A percentile compares a stretch with the other conserved stretches of the same genome.
phyloP scores from a whole-genome alignment of 176 grass and related monocot genomes.

The Zea luxurians region DNA sequence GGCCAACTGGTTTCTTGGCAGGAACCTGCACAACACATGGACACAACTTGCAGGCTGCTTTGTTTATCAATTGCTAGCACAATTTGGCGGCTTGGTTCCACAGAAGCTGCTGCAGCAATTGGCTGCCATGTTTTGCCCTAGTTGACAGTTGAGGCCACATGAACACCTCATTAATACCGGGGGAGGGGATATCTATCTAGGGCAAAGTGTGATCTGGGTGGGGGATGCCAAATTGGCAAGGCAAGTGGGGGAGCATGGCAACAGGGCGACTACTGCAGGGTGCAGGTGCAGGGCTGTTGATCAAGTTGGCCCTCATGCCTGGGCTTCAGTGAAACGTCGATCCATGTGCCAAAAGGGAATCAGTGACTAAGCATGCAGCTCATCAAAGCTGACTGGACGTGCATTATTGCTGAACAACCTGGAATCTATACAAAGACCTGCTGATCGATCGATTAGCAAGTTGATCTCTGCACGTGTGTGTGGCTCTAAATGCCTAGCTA shows the following conservation, averaged over 20 bases:
- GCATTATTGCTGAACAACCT: slow-evolving; percentile 5
- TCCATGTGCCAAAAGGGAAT: slow-evolving; percentile 42
- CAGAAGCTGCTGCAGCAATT: slow-evolving; percentile 31
- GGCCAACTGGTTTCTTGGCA: slow-evolving; percentile 26
- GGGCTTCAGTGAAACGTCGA: slow-evolving; percentile 2
- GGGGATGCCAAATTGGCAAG: slow-evolving; percentile 9
- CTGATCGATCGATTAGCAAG: neutral
- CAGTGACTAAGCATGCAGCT: neutral
- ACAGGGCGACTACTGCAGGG: neutral
- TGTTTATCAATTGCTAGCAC: neutral
- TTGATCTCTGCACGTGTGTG: slow-evolving; percentile 30
- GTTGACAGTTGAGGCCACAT: slow-evolving; percentile 32
- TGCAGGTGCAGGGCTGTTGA: neutral
- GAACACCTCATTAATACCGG: slow-evolving; percentile 29
- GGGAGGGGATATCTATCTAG: slow-evolving; percentile 12
- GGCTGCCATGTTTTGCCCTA: slow-evolving; percentile 23
- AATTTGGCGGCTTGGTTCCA: slow-evolving; percentile 6
- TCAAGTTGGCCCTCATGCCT: slow-evolving; percentile 9
- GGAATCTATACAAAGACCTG: slow-evolving; percentile 23
- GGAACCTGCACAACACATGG: too few species aligned
- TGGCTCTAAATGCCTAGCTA: neutral
- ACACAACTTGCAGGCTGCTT: neutral
- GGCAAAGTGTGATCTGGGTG: slow-evolving; percentile 33
- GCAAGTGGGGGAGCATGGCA: slow-evolving; percentile 41
- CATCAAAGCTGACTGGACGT: neutral